phyloP scores from a whole-genome alignment of 768 basidiomycete species.

The Lactarius hatsudake region DNA sequence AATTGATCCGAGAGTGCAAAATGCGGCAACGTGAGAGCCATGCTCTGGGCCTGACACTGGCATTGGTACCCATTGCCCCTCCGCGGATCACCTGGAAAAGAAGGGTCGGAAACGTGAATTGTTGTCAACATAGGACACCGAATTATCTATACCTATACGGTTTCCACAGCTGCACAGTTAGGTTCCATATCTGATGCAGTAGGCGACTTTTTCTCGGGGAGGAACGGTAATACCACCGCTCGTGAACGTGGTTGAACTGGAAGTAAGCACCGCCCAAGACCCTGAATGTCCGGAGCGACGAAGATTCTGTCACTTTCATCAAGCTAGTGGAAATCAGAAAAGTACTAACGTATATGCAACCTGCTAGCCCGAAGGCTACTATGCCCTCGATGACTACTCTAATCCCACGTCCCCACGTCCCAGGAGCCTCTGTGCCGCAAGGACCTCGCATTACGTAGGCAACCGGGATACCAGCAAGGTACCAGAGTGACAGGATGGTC shows the following conservation, averaged over 20 bases:
- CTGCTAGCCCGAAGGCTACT: slow-evolving; percentile 15
- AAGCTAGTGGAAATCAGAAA: background rate
- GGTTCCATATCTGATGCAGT: background rate
- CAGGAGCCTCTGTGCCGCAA: slow-evolving; percentile 8
- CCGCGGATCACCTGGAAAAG: background rate
- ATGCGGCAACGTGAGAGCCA: background rate
- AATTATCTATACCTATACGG: background rate
- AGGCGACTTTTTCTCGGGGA: slow-evolving; percentile 4
- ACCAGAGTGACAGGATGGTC: slow-evolving; percentile 7
- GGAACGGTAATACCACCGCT: background rate
- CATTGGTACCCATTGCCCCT: background rate
- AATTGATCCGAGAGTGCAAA: background rate
- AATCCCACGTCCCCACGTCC: slow-evolving; percentile 6
- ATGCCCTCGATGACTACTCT: slow-evolving; percentile 20
- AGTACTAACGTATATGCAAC: slow-evolving; percentile 11
- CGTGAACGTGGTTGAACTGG: slow-evolving; percentile 1
- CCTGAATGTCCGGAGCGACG: background rate
- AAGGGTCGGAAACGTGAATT: background rate
- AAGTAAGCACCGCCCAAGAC: slow-evolving; percentile 7
- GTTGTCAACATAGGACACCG: background rate
- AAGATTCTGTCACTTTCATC: background rate
- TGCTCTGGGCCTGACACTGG: background rate
- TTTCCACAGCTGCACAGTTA: background rate
- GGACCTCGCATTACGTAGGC: background rate
- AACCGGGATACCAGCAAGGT: slow-evolving; percentile 8